Conservation (phyloP, 1,284 basidiomycete genomes). For the Testicularia cyperi region DNA sequence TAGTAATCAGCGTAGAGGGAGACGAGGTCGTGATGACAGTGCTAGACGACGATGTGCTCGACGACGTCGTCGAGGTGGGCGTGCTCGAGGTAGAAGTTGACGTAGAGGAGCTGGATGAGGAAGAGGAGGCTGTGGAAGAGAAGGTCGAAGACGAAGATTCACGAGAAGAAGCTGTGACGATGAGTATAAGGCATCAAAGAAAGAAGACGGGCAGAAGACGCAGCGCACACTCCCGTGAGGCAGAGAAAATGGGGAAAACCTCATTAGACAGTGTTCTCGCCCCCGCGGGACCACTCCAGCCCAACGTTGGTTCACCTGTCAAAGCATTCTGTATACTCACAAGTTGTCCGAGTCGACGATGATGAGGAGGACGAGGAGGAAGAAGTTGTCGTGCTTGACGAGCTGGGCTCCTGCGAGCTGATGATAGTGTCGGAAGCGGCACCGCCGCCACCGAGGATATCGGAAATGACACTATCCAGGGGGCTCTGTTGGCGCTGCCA, state of each 20-base stretch:
- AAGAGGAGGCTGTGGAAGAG: constrained; percentile 12
- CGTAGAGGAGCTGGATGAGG: constrained; percentile 3
- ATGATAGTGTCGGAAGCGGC: background rate
- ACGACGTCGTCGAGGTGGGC: constrained; percentile 6
- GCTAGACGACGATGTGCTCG: constrained; percentile 8
- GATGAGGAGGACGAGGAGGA: background rate
- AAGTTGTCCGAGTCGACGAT: background rate
- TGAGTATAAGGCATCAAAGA: too few relatives aligned
- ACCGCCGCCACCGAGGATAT: constrained; percentile 2
- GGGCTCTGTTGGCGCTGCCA: constrained; percentile 22
- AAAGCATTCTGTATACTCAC: too few relatives aligned
- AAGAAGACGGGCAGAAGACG: too few relatives aligned
- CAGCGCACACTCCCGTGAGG: too few relatives aligned
- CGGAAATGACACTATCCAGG: constrained; percentile 7
- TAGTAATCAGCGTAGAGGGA: constrained; percentile 16
- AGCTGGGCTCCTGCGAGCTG: too few relatives aligned
- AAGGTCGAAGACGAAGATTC: constrained; percentile 9
- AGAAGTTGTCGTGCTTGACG: background rate
- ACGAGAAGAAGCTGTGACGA: constrained; percentile 6
- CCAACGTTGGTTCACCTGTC: too few relatives aligned
- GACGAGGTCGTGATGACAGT: constrained; percentile 25
- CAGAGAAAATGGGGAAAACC: too few relatives aligned
- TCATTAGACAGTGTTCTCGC: too few relatives aligned
- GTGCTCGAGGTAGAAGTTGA: constrained; percentile 13
- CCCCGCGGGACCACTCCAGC: too few relatives aligned